Evolutionary conservation across 208 protist species (phyloP), one percentile per base, ranked within the genome.

Genomic region (Strigomonas culicis): DNA sequence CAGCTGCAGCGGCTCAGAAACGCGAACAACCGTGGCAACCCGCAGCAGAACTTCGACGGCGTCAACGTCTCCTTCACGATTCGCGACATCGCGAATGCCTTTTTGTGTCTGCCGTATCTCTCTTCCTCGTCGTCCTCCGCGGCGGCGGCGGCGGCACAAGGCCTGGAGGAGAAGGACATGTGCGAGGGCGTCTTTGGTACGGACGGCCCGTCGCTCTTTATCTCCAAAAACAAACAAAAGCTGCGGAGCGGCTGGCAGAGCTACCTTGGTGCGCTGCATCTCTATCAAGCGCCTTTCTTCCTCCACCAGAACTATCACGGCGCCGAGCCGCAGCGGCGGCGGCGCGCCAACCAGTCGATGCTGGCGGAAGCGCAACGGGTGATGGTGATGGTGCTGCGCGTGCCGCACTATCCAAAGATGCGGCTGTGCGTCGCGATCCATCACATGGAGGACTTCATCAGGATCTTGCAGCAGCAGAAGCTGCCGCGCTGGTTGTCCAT

Each of bases 51-150:
- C 32, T 39, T 39, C 10, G 32, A 39, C 32, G 84, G 80, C 4
- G 63, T 79, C 28, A 90, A 90, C 63, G 73, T 90, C 19, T 81
- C 78, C 47, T 84, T 90, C 57, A 82, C 78, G 19, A 75, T 90
- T 24, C 75, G 80, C 21, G 84, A 87, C 55, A 79, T 90, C 24
- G 75, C 80, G 2, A 80, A 81, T 11, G 78, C 75, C 22, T 76
- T 90, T 27, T 52, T 87, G 50, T 64, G 61, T 11, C 72, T 90
- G 46, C 84, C 80, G 1, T 69, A 22, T 31, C 69, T 70, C 8
- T 24, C 52, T 4, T 32, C 44, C 44, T 43, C 59, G 6, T 25
- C 21, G 19, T 34, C 30, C n/a, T 32, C 52, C 4, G 31, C 22
- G 7, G 25, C 28, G n/a, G 52, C n/a, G 13, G 4, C 59, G 8